Evolutionary conservation across 2,329 filamentous ascomycete species (phyloP).

Genomic region (Lachnellula suecica): DNA sequence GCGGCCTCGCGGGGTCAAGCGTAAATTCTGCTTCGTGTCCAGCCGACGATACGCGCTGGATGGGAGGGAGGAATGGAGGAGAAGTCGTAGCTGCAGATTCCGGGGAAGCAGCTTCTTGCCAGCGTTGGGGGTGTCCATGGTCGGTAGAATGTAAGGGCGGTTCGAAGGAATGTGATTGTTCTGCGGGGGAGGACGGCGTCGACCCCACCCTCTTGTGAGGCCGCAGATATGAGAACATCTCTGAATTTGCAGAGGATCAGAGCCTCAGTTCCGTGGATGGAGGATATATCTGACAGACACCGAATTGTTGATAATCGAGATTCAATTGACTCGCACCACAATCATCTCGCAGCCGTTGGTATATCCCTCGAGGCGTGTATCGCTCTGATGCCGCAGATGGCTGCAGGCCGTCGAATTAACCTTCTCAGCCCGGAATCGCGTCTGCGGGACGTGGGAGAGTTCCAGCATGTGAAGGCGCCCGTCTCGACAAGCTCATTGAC

Average conservation of each 20-base stretch:
- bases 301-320: neutral
- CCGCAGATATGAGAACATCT: constrained; percentile 36
- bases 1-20: constrained; percentile 5
- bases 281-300: neutral
- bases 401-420: neutral
- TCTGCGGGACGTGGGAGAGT: neutral
- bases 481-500: neutral
- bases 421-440: neutral
- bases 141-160: constrained; percentile 21
- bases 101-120: constrained; percentile 19
- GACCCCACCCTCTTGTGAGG: constrained; percentile 33
- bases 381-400: neutral
- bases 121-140: constrained; percentile 29
- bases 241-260: neutral
- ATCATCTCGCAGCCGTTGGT: constrained; percentile 7
- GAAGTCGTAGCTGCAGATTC: constrained; percentile 33
- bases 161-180: constrained; percentile 29
- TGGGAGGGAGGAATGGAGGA: constrained; percentile 45
- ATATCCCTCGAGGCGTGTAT: neutral
- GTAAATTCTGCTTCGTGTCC: constrained; percentile 12
- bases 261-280: neutral
- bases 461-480: neutral
- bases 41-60: constrained; percentile 36
- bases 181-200: constrained; percentile 32
- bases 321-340: constrained; percentile 7